phyloP scores from a whole-genome alignment of 1,284 basidiomycete genomes.

The Sphagnurus paluster region DNA sequence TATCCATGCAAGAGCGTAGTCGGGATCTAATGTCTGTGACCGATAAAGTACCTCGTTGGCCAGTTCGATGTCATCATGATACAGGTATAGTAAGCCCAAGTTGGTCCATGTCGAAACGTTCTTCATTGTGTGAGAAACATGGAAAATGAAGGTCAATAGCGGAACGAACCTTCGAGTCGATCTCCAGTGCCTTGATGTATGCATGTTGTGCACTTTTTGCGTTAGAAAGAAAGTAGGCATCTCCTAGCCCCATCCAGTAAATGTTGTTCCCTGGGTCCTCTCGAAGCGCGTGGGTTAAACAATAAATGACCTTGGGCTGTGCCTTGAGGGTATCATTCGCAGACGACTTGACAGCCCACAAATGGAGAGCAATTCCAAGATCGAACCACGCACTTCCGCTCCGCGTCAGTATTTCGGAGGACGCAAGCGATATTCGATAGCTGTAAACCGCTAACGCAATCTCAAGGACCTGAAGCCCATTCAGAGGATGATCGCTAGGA shows the following conservation, averaged over 20 bases:
- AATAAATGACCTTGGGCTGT: constrained; percentile 58
- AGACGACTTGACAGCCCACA: constrained; percentile 42
- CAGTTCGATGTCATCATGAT: constrained; percentile 79
- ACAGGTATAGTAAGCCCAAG: constrained; percentile 88
- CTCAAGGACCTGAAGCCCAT: constrained; percentile 45
- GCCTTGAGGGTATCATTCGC: constrained; percentile 32
- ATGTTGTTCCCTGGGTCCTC: constrained; percentile 72
- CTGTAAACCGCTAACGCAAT: constrained; percentile 72
- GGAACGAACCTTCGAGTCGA: constrained; percentile 67
- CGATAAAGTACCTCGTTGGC: constrained; percentile 87
- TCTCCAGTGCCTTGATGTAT: constrained; percentile 87
- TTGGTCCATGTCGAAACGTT: constrained; percentile 84
- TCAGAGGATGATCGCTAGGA: constrained; percentile 27
- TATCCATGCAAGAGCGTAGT: constrained; percentile 90
- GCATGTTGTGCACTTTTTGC: constrained; percentile 86
- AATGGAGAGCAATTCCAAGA: constrained; percentile 68
- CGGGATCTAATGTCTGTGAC: constrained; percentile 91
- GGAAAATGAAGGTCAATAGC: constrained; percentile 9
- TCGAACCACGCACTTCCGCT: constrained; percentile 77
- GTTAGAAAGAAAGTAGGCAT: constrained; percentile 68
- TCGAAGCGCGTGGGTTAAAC: constrained; percentile 76
- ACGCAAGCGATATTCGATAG: constrained; percentile 70
- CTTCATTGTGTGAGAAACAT: constrained; percentile 38
- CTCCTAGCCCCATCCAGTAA: constrained; percentile 85
- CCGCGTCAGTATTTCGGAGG: constrained; percentile 51